A percentile compares a stretch with the other conserved stretches of the same genome.
Evolutionary conservation across 179 eudicot species (phyloP).

Genomic region (Spinacia oleracea): DNA sequence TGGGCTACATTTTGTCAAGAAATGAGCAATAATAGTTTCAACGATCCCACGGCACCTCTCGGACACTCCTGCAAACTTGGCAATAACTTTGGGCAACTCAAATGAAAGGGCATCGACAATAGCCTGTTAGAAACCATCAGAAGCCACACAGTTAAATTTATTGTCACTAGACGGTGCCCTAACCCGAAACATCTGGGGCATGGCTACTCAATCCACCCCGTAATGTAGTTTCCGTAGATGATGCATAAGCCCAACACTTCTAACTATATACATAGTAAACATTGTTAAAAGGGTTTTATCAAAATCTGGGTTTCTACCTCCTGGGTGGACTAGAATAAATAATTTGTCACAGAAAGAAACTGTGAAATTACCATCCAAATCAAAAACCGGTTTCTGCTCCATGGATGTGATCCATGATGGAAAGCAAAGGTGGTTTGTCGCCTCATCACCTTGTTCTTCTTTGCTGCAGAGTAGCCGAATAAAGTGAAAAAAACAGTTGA

Average conservation of each 20-base stretch:
- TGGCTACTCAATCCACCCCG: no score
- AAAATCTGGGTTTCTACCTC: no score
- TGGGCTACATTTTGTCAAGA: conserved; percentile 58
- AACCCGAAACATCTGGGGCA: no score
- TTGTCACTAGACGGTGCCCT: background rate
- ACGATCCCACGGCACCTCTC: no score
- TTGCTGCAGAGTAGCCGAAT: conserved; percentile 26
- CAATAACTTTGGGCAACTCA: no score
- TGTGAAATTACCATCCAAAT: conserved; percentile 52
- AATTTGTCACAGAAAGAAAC: conserved; percentile 4
- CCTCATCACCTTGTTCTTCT: conserved; percentile 45
- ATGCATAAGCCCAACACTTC: background rate
- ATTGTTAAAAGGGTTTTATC: no score
- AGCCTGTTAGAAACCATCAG: conserved; percentile 40
- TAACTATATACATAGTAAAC: no score
- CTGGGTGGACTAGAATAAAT: background rate
- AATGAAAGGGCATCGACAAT: no score
- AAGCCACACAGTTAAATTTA: background rate
- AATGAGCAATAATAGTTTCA: conserved; percentile 44
- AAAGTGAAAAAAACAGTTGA: background rate
- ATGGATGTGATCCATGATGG: conserved; percentile 58
- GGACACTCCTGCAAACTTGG: no score
- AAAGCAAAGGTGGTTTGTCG: conserved; percentile 53
- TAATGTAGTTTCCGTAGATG: background rate
- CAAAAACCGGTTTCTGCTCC: conserved; percentile 49